Evolutionary conservation across 129 eudicot species (phyloP).

Genomic region (sunflower (Helianthus annuus)): HanXRQr2.0-SUNRISE NC_035441.2:127786979-127787478

Average conservation of each 20-base stretch:
- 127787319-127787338: slow-evolving; percentile 53
- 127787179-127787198: not conserved
- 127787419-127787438: slow-evolving; percentile 90
- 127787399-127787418: slow-evolving; percentile 79
- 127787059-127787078: too few species aligned
- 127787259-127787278: too few species aligned
- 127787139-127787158: not conserved
- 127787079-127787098: too few species aligned
- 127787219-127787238: not conserved
- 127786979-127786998: too few species aligned
- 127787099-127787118: too few species aligned
- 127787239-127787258: too few species aligned
- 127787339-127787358: slow-evolving; percentile 33
- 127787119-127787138: slow-evolving; percentile 9
- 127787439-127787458: slow-evolving; percentile 70
- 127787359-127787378: slow-evolving; percentile 42
- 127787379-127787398: slow-evolving; percentile 62
- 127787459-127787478: slow-evolving; percentile 75
- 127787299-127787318: slow-evolving; percentile 54
- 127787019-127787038: too few species aligned
- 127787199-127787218: not conserved
- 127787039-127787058: too few species aligned
- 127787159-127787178: not conserved
- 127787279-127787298: slow-evolving; percentile 39
- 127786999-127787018: too few species aligned